These are phyloP conservation scores for Lasiodiplodia theobromae DNA, from an alignment of 2,329 filamentous ascomycete genomes.

Conservation along the genomic window DNA sequence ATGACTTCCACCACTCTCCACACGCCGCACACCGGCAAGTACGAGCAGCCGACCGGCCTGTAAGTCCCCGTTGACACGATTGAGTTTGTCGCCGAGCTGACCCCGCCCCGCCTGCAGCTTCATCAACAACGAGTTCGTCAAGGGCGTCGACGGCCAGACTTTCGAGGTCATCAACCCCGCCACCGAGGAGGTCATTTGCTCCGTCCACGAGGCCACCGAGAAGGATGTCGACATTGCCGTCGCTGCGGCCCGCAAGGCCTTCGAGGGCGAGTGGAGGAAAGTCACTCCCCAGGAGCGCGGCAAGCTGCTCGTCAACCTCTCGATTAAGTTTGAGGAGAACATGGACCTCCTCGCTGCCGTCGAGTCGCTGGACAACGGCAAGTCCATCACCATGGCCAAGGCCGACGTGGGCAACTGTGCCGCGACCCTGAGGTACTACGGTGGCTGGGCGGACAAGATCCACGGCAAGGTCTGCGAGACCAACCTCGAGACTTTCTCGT, in stretches of 20 bases:
- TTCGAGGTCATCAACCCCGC: slow-evolving; percentile 92
- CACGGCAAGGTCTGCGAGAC: slow-evolving; percentile 87
- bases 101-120: slow-evolving; percentile 61
- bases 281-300: slow-evolving; percentile 75
- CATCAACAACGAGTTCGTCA: slow-evolving; percentile 93
- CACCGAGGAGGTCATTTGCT: slow-evolving; percentile 83
- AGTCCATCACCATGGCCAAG: slow-evolving; percentile 77
- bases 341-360: slow-evolving; percentile 77
- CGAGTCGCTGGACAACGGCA: slow-evolving; percentile 89
- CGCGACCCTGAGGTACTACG: slow-evolving; percentile 83
- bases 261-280: slow-evolving; percentile 74
- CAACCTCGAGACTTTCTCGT: slow-evolving; percentile 79
- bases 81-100: slow-evolving; percentile 31
- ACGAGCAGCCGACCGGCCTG: slow-evolving; percentile 62
- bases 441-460: slow-evolving; percentile 91
- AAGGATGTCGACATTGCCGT: slow-evolving; percentile 86
- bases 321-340: slow-evolving; percentile 82
- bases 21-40: slow-evolving; percentile 70
- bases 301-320: slow-evolving; percentile 74
- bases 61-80: slow-evolving; percentile 45
- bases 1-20: slow-evolving; percentile 67
- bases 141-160: slow-evolving; percentile 83
- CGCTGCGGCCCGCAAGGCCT: slow-evolving; percentile 82
- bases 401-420: slow-evolving; percentile 74
- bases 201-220: slow-evolving; percentile 84